Evolutionary conservation across 805 yeast species (phyloP), one percentile per base, ranked within the genome.

Genomic region (Lipomyces yamanashiensis): DNA sequence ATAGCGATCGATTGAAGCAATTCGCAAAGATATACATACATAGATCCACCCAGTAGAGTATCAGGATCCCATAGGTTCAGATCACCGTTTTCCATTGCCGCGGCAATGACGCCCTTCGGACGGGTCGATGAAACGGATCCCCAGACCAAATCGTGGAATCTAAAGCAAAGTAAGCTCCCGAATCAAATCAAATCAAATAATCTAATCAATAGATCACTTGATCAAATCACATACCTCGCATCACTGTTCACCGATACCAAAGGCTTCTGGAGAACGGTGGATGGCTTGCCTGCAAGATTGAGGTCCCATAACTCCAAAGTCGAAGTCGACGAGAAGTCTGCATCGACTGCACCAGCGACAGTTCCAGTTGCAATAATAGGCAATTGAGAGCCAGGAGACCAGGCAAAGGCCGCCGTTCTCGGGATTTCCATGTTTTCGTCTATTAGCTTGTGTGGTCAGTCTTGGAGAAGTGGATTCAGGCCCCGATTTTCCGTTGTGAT

Each of bases 291-390:
- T 47, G 69, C 62, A 54, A 76, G 70, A 62, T 76, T 71, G 9
- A 89, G 82, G 65, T 88, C 86, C 89, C 96, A 88, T 64, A 95
- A 80, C 71, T 91, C 92, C 62, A 95, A 78, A n/a, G 83, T 77
- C 1, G 97, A 86, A 36, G 86, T 82, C 21, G 95, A 85, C 47
- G 92, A 86, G 76, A 92, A 92, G 74, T 88, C 86, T 49, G 89
- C 89, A 74, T 91, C 97, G 71, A 95, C 88, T 13, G 97, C 96
- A 7, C 98, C 98, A 0, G 98, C 92, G n/a, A 90, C 89, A 0
- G 97, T 89, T 23, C 97, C 99, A 1, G 97, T 85, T 23, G 92
- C 98, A 69, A 95, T 74, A 59, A 84, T 77, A 17, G 98, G 98
- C 66, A 86, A 77, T 58, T 76, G 75, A 48, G 81, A 75, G 70